Conservation (phyloP, 2,329 filamentous ascomycete genomes). For the Colletotrichum sp. region DNA sequence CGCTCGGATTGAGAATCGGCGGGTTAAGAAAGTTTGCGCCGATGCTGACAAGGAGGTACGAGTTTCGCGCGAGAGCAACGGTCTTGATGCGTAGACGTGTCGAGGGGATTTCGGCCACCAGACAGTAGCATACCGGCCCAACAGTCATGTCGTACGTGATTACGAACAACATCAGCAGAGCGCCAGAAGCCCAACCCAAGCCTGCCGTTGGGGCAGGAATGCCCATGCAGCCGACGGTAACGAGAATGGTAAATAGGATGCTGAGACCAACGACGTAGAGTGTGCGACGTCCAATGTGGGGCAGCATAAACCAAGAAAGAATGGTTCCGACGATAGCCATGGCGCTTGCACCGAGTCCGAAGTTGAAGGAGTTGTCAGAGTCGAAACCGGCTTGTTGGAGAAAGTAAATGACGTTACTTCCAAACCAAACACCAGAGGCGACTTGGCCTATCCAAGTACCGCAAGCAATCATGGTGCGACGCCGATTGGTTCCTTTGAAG, state of each 20-base stretch:
- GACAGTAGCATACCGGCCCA: background rate
- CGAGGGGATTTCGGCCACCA: constrained; percentile 1
- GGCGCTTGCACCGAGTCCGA: background rate
- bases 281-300: background rate
- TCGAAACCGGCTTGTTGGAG: background rate
- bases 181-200: background rate
- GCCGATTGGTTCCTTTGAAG: constrained; percentile 25
- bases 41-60: background rate
- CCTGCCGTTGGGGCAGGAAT: background rate
- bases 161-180: background rate
- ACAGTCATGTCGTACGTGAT: background rate
- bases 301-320: background rate
- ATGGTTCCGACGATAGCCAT: background rate
- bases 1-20: constrained; percentile 22
- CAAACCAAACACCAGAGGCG: background rate
- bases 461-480: constrained; percentile 28
- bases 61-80: background rate
- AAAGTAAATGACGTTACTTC: background rate
- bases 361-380: background rate
- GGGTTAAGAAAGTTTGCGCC: constrained; percentile 1
- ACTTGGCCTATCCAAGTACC: background rate
- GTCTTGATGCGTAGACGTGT: constrained; percentile 10
- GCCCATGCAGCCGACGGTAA: background rate
- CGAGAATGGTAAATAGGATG: background rate
- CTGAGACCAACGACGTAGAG: background rate